Evolutionary conservation across 1,139 yeast genomes (phyloP), one percentile per base, ranked within the genome.

Genomic region (Scheffersomyces stambukii): DNA sequence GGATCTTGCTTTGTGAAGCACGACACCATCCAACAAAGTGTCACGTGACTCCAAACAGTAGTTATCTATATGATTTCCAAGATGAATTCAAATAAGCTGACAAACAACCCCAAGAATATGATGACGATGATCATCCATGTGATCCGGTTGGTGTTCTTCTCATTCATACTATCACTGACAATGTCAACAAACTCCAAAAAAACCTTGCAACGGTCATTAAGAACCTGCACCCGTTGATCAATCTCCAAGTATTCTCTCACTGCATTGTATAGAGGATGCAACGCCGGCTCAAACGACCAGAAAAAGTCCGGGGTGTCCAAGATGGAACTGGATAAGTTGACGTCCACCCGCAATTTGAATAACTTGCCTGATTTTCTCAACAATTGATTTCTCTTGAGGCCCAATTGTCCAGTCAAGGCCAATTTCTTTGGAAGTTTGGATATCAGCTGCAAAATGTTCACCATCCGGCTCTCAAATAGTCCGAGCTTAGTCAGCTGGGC

Each of bases 241-340:
- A 91, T 88, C 54, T 91, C 98, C 36, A 91, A 64, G 48, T 91
- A 91, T 43, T 91, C 97, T 34, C 96, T 61, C 34, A 89, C 82
- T 0, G 96, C 97, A 21, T 74, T 70, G 54, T 91, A 91, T 27
- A 91, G 63, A 2, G 97, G 97, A 52, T 89, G 94, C 40, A 91
- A 69, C 20, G 95, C 89, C 3, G 98, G 98, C 55, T 91, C 98
- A 38, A 82, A 76, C 15, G 91, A 84, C 98, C 98, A 91, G 54
- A 91, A 91, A 48, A 86, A 88, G 35, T 85, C 95, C 0, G 98
- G 98, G 0, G 96, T 88, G 49, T 91, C 98, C 33, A 91, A 65
- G 14, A 91, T 89, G 36, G 88, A 85, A 9, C 96, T 84, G 5
- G 93, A 81, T 32, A 91, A 62, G 50, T 91, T 91, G 4, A 91